Evolutionary conservation across 345 rosid genomes (phyloP).

Genomic region (Eucalyptus regnans): DNA sequence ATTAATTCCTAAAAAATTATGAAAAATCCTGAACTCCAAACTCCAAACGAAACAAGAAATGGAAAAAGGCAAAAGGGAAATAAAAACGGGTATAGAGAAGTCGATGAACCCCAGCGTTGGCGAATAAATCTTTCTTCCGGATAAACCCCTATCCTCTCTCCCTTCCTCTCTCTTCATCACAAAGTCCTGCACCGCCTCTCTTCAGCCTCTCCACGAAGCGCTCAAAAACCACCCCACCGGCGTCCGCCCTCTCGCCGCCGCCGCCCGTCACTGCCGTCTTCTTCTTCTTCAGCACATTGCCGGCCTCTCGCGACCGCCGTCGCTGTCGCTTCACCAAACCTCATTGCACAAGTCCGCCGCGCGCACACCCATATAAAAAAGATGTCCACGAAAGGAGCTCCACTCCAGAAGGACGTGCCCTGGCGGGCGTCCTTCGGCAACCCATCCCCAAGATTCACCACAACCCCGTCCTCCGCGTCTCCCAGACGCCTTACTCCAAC

Average conservation of each 20-base stretch:
- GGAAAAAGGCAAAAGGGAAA: not conserved
- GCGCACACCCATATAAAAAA: not conserved
- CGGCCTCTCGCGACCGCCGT: not conserved
- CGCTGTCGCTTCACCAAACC: not conserved
- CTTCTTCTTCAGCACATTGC: not conserved
- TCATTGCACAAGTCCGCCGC: not conserved
- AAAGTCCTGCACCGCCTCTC: not conserved
- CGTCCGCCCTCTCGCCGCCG: not conserved
- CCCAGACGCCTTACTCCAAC: conserved; percentile 32
- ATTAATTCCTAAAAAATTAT: not conserved
- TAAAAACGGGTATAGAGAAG: not conserved
- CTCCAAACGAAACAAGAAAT: not conserved
- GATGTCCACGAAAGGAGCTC: conserved; percentile 54
- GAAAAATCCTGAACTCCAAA: not conserved
- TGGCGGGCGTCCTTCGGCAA: conserved; percentile 51
- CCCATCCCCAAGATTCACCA: conserved; percentile 69
- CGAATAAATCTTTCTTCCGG: too few relatives aligned
- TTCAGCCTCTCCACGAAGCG: too few relatives aligned
- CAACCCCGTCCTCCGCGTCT: conserved; percentile 45
- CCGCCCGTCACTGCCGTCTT: not conserved
- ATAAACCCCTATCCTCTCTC: not conserved
- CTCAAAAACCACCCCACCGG: not conserved
- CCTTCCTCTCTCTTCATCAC: not conserved
- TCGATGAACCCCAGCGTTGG: not conserved
- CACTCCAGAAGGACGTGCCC: conserved; percentile 61